phyloP scores from a whole-genome alignment of 2,329 filamentous ascomycete species.

The Diplocarpon mali region DNA sequence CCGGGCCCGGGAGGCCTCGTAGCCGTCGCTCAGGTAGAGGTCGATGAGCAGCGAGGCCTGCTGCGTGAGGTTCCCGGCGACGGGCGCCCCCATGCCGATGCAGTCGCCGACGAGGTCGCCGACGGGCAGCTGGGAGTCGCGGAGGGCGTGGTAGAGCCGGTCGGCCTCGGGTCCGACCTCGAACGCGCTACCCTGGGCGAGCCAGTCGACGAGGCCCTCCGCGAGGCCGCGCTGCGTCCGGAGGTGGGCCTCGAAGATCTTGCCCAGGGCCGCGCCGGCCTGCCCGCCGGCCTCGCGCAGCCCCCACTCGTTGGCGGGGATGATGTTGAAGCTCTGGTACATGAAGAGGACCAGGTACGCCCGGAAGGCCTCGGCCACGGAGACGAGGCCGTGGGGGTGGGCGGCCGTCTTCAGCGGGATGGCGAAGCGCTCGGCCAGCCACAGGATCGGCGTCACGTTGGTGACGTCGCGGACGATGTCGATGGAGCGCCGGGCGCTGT shows the following conservation, averaged over 20 bases:
- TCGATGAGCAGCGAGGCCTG: slow-evolving; percentile 43
- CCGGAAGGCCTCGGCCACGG: slow-evolving; percentile 35
- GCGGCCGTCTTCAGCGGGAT: slow-evolving; percentile 50
- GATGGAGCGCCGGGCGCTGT: slow-evolving; percentile 32
- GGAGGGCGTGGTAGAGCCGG: slow-evolving; percentile 39
- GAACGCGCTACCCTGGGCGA: slow-evolving; percentile 37
- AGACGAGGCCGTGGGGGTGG: slow-evolving; percentile 44
- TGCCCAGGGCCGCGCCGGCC: slow-evolving; percentile 29
- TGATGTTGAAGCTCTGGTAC: slow-evolving; percentile 43
- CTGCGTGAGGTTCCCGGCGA: slow-evolving; percentile 41
- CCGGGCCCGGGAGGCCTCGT: slow-evolving; percentile 39
- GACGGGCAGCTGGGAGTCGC: slow-evolving; percentile 34
- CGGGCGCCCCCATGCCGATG: slow-evolving; percentile 37
- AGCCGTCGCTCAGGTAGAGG: slow-evolving; percentile 37
- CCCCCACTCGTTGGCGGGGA: slow-evolving; percentile 37
- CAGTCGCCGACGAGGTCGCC: slow-evolving; percentile 39
- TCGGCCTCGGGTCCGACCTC: slow-evolving; percentile 39
- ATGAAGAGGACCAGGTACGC: slow-evolving; percentile 35
- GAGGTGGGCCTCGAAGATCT: slow-evolving; percentile 34
- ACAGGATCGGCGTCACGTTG: slow-evolving; percentile 50
- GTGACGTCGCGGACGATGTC: slow-evolving; percentile 40
- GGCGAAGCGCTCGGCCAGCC: slow-evolving; percentile 38
- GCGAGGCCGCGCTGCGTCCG: slow-evolving; percentile 34
- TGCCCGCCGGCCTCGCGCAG: slow-evolving; percentile 34
- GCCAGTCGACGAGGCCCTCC: slow-evolving; percentile 34